Percentiles rank a stretch among this genome's conserved stretches.
phyloP scores from a whole-genome alignment of 164 flowering plant species.

The Stephania japonica region DNA sequence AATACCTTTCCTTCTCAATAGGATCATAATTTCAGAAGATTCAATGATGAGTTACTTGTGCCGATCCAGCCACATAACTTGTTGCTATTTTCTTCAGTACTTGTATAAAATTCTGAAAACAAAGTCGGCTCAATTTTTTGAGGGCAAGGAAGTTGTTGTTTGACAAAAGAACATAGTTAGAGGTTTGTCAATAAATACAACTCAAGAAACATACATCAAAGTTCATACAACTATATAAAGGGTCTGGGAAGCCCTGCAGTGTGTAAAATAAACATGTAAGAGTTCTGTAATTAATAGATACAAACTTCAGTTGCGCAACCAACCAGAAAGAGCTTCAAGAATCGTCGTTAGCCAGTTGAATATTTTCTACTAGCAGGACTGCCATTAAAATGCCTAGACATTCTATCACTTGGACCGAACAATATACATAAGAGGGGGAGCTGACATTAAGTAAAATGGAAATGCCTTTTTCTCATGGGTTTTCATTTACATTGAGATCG shows the following conservation, averaged over 20 bases:
- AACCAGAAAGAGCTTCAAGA: not conserved
- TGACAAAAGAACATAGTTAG: no score
- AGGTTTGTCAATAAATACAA: not conserved
- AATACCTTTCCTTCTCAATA: not conserved
- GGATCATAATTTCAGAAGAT: not conserved
- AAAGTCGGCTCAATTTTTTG: no score
- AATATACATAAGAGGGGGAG: not conserved
- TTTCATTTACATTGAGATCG: slow-evolving; percentile 13
- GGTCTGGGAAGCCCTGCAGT: not conserved
- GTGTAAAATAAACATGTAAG: not conserved
- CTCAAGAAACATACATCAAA: not conserved
- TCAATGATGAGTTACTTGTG: no score
- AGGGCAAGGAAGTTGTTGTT: no score
- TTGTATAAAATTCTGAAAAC: no score
- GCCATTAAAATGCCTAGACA: not conserved
- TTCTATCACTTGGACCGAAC: not conserved
- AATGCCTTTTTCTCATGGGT: slow-evolving; percentile 1
- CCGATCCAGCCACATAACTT: no score
- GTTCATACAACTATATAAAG: not conserved
- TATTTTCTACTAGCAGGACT: not conserved
- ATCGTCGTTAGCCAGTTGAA: not conserved
- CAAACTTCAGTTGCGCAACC: not conserved
- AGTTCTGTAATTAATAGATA: no score
- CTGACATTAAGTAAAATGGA: not conserved
- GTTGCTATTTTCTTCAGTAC: no score